A percentile compares a stretch with the other conserved stretches of the same genome.
Evolutionary conservation across 768 basidiomycete species (phyloP).

Genomic region (Termitomyces sp.): DNA sequence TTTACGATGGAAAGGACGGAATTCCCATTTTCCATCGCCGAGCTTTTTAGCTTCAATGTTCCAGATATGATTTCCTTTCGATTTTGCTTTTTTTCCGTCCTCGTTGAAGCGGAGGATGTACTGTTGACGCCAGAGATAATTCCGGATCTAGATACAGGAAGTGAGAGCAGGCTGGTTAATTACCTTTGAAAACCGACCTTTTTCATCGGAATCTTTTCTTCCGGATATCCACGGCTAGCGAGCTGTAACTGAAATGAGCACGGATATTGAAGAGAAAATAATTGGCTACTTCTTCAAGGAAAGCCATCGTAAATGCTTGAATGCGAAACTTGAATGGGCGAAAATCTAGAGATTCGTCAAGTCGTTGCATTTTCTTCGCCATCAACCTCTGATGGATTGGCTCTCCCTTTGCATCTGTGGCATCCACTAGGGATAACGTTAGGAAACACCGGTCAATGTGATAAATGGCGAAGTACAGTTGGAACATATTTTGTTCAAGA

Average conservation of each 20-base stretch:
- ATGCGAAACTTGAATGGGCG: slow-evolving; percentile 99
- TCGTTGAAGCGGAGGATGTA: slow-evolving; percentile 97
- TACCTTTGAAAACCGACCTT: slow-evolving; percentile 49
- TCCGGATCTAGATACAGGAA: slow-evolving; percentile 65
- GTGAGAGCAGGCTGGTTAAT: slow-evolving; percentile 1
- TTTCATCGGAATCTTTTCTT: slow-evolving; percentile 95
- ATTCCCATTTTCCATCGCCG: slow-evolving; percentile 74
- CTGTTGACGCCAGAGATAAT: slow-evolving; percentile 93
- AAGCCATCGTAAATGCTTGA: slow-evolving; percentile 94
- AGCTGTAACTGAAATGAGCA: slow-evolving; percentile 40
- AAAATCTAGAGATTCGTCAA: slow-evolving; percentile 95
- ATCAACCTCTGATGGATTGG: slow-evolving; percentile 97
- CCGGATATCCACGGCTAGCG: slow-evolving; percentile 78
- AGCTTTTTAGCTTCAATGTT: slow-evolving; percentile 92
- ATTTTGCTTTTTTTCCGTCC: slow-evolving; percentile 98
- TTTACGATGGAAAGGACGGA: slow-evolving; percentile 83
- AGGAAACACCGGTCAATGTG: slow-evolving; percentile 13
- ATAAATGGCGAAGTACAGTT: slow-evolving; percentile 52
- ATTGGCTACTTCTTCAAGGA: slow-evolving; percentile 75
- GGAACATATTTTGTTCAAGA: slow-evolving; percentile 82
- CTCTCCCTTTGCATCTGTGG: slow-evolving; percentile 91
- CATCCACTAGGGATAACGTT: slow-evolving; percentile 59
- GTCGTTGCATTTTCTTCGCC: slow-evolving; percentile 97
- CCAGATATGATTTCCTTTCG: slow-evolving; percentile 99
- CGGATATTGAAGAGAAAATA: not conserved